Conservation (phyloP, 2,329 filamentous ascomycete genomes). For the Hypoxylon sp. region DNA sequence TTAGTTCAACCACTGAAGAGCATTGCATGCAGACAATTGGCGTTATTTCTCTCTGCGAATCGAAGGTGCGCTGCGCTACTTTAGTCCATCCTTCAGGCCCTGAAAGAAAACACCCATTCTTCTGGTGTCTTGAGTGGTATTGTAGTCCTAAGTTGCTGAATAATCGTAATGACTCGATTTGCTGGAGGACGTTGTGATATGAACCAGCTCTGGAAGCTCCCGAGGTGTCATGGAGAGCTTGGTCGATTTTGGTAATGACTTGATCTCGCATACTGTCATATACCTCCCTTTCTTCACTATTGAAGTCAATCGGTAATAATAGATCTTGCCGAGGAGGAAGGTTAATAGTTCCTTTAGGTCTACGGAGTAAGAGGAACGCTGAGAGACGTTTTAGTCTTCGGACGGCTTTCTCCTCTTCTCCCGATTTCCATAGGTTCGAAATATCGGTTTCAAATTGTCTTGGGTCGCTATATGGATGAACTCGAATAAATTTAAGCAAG, state of each 20-base stretch:
- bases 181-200: slow-evolving; percentile 11
- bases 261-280: background rate
- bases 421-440: background rate
- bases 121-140: slow-evolving; percentile 4
- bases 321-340: slow-evolving; percentile 58
- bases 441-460: slow-evolving; percentile 5
- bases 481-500: slow-evolving; percentile 60
- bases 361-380: slow-evolving; percentile 3
- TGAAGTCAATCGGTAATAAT: slow-evolving; percentile 56
- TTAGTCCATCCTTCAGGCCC: background rate
- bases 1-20: background rate
- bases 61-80: background rate
- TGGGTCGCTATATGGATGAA: background rate
- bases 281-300: slow-evolving; percentile 1
- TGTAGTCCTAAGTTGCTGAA: slow-evolving; percentile 5
- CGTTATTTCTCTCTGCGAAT: background rate
- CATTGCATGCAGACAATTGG: background rate
- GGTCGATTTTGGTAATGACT: slow-evolving; percentile 3
- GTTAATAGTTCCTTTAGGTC: slow-evolving; percentile 55
- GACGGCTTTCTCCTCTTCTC: slow-evolving; percentile 9
- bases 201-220: background rate
- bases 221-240: slow-evolving; percentile 1
- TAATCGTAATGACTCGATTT: slow-evolving; percentile 10
- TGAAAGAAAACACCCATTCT: background rate
- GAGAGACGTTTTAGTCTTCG: slow-evolving; percentile 13